Conservation (phyloP, 2,329 filamentous ascomycete genomes). For the Arthrobotrys sinensis region DNA sequence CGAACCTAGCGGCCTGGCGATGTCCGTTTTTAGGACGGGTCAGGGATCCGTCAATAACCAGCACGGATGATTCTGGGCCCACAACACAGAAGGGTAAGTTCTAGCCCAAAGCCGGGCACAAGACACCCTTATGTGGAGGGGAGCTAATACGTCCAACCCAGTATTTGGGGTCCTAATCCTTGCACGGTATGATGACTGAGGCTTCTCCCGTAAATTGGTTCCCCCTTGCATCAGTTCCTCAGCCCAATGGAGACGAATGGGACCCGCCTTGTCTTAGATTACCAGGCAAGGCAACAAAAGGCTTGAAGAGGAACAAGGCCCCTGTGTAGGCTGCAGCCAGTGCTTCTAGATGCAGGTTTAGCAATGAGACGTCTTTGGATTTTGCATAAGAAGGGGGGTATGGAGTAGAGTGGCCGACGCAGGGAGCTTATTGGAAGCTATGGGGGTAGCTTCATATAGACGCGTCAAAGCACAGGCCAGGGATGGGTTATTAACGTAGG, state of each 20-base stretch:
- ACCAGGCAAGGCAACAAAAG: conserved; percentile 55
- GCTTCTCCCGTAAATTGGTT: conserved; percentile 48
- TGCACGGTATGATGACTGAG: conserved; percentile 34
- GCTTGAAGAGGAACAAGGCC: conserved; percentile 29
- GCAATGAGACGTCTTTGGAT: conserved; percentile 26
- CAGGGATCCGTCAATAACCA: background rate
- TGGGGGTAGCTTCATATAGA: conserved; percentile 32
- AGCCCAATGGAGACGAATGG: conserved; percentile 44
- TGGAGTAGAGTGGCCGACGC: conserved; percentile 28
- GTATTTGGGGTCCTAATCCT: conserved; percentile 8
- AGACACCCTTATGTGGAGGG: background rate
- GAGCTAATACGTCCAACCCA: background rate
- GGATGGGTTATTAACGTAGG: conserved; percentile 27
- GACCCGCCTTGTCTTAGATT: conserved; percentile 48
- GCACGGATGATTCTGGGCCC: conserved; percentile 38
- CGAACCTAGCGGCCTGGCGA: conserved; percentile 26
- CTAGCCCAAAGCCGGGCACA: conserved; percentile 9
- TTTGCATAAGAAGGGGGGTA: conserved; percentile 36
- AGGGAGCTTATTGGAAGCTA: conserved; percentile 35
- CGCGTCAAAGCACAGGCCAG: conserved; percentile 41
- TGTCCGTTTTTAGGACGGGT: conserved; percentile 19
- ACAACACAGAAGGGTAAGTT: conserved; percentile 21
- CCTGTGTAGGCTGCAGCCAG: conserved; percentile 43
- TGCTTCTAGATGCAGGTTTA: conserved; percentile 38
- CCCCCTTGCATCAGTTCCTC: conserved; percentile 48